phyloP scores from a whole-genome alignment of 495 filamentous ascomycete genomes.

The Hypoxylon cercidicola region DNA sequence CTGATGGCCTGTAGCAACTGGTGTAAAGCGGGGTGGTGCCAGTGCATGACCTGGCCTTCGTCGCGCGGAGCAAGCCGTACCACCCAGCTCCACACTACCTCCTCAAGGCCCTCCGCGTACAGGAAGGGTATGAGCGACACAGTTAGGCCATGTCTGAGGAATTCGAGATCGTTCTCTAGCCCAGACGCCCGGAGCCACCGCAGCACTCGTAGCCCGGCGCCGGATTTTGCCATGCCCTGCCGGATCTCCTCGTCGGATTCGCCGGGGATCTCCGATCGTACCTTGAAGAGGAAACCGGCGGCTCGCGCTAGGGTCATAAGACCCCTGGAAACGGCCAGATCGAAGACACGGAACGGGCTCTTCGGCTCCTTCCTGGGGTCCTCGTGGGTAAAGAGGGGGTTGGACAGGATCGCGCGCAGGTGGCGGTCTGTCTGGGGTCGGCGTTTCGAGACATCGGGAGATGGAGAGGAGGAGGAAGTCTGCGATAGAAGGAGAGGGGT shows the following conservation, averaged over 20 bases:
- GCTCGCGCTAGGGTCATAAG: conserved; percentile 56
- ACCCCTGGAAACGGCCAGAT: conserved; percentile 52
- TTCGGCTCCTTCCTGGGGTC: conserved; percentile 4
- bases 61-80: conserved; percentile 36
- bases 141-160: conserved; percentile 50
- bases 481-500: conserved; percentile 21
- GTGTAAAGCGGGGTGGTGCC: conserved; percentile 13
- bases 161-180: conserved; percentile 48
- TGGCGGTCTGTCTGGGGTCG: conserved; percentile 62
- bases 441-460: conserved; percentile 8
- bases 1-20: conserved; percentile 45
- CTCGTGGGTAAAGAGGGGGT: conserved; percentile 65
- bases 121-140: conserved; percentile 56
- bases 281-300: conserved; percentile 52
- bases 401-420: conserved; percentile 73
- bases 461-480: conserved; percentile 1
- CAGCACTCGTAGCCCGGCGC: conserved; percentile 55
- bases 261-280: conserved; percentile 43
- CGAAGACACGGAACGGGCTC: conserved; percentile 48
- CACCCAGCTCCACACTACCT: conserved; percentile 57
- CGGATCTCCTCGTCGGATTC: conserved; percentile 39
- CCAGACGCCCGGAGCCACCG: conserved; percentile 65
- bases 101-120: conserved; percentile 60
- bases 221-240: conserved; percentile 49
- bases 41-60: conserved; percentile 2